phyloP scores from a whole-genome alignment of 495 filamentous ascomycete genomes.

The Tuber melanosporum region DNA sequence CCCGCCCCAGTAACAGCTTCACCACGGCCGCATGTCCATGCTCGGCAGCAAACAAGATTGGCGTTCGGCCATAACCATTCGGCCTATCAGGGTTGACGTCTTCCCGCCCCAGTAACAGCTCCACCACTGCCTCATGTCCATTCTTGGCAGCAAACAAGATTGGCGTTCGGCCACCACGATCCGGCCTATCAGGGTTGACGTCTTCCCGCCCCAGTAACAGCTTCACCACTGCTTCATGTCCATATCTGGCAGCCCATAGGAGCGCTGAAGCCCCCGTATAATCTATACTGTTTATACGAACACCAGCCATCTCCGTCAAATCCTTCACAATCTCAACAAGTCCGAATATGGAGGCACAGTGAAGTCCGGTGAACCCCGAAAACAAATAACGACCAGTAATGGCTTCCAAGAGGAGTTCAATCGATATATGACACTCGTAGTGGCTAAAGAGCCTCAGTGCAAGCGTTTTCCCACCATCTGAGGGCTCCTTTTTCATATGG shows the following conservation, averaged over 20 bases:
- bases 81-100: not conserved
- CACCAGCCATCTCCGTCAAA: not conserved
- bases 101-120: not conserved
- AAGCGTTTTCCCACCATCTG: not conserved
- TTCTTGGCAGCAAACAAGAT: not conserved
- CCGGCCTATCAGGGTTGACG: not conserved
- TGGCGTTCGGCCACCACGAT: not conserved
- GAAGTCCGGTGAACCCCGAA: not conserved
- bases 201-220: not conserved
- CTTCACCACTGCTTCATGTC: not conserved
- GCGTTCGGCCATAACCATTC: not conserved
- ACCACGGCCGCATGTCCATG: not conserved
- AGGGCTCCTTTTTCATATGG: not conserved
- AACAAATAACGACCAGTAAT: not conserved
- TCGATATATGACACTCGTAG: not conserved
- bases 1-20: not conserved
- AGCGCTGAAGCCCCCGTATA: not conserved
- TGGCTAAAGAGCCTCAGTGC: no score
- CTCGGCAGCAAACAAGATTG: not conserved
- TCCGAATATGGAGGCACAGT: not conserved
- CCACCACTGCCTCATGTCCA: not conserved
- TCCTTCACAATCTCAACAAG: not conserved
- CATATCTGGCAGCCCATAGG: not conserved
- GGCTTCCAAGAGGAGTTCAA: not conserved
- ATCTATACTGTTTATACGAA: not conserved